phyloP scores from a whole-genome alignment of 106 monocot genomes.

The Dioscorea alata region DNA sequence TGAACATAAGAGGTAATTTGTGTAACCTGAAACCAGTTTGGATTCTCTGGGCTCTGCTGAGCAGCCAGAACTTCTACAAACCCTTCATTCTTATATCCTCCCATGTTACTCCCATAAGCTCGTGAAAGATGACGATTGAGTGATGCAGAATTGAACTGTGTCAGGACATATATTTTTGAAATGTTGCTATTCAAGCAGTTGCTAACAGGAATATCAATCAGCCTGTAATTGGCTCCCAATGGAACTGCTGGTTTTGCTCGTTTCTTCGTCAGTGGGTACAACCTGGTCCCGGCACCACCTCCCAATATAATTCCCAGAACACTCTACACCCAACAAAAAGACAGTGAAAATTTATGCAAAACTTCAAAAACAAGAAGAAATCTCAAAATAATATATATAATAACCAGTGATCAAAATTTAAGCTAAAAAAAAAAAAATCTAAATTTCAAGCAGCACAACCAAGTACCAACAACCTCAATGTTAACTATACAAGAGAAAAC shows the following conservation, averaged over 20 bases:
- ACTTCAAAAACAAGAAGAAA: not conserved
- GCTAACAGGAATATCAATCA: constrained; percentile 98
- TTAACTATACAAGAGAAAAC: no score
- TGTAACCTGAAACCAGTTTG: constrained; percentile 98
- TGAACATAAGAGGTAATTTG: no score
- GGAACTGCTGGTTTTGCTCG: constrained; percentile 97
- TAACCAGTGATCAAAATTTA: not conserved
- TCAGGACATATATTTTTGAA: constrained; percentile 92
- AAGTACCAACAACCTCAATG: no score
- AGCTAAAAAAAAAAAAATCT: not conserved
- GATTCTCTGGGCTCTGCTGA: constrained; percentile 98
- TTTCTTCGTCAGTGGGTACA: constrained; percentile 96
- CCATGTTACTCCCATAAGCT: constrained; percentile 85
- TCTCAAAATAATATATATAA: not conserved
- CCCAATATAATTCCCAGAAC: constrained; percentile 96
- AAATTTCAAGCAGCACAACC: no score
- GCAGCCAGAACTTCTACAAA: constrained; percentile 99
- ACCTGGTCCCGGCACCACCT: constrained; percentile 87
- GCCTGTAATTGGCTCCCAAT: constrained; percentile 86
- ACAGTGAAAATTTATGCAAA: not conserved
- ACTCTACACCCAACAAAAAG: constrained; percentile 44
- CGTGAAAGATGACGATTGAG: constrained; percentile 95
- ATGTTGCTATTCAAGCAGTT: constrained; percentile 97
- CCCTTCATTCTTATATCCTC: constrained; percentile 93
- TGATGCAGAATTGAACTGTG: constrained; percentile 98